Percentiles rank a stretch among this genome's conserved stretches.
phyloP scores from a whole-genome alignment of 2,329 filamentous ascomycete species.

The Aspergillus pseudoviridinutans region DNA sequence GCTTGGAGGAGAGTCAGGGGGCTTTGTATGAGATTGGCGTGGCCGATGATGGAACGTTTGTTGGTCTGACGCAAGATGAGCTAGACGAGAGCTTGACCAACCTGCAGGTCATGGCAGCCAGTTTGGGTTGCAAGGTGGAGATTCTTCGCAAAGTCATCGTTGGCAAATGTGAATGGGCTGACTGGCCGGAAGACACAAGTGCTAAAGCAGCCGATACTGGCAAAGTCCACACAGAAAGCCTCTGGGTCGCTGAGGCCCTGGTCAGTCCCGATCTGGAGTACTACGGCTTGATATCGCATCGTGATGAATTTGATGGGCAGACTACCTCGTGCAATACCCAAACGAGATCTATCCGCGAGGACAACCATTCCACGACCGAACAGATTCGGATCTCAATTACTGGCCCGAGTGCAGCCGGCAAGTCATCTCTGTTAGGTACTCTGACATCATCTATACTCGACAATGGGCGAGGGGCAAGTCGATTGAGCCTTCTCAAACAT shows the following conservation, averaged over 20 bases:
- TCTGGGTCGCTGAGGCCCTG: conserved; percentile 88
- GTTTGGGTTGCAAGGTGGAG: conserved; percentile 79
- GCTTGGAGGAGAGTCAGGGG: conserved; percentile 87
- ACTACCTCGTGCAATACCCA: not conserved
- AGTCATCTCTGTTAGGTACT: conserved; percentile 85
- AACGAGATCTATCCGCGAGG: conserved; percentile 11
- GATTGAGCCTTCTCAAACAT: conserved; percentile 84
- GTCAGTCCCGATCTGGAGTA: conserved; percentile 67
- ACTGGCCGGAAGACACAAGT: conserved; percentile 35
- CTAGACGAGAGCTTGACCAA: conserved; percentile 87
- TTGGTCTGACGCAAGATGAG: conserved; percentile 85
- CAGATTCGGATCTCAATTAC: conserved; percentile 84
- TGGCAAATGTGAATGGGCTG: conserved; percentile 67
- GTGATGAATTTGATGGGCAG: not conserved
- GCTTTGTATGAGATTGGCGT: conserved; percentile 96
- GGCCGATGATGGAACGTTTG: conserved; percentile 85
- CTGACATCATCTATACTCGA: conserved; percentile 83
- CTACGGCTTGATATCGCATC: conserved; percentile 23
- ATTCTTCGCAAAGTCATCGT: conserved; percentile 78
- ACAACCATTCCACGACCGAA: conserved; percentile 53
- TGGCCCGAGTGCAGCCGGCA: conserved; percentile 85
- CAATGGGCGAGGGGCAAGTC: conserved; percentile 86
- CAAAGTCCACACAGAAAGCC: conserved; percentile 46
- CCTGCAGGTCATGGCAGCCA: conserved; percentile 84
- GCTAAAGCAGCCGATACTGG: conserved; percentile 17